phyloP scores from a whole-genome alignment of 2,329 filamentous ascomycete species.

The Mycosphaerelloides madeirae region DNA sequence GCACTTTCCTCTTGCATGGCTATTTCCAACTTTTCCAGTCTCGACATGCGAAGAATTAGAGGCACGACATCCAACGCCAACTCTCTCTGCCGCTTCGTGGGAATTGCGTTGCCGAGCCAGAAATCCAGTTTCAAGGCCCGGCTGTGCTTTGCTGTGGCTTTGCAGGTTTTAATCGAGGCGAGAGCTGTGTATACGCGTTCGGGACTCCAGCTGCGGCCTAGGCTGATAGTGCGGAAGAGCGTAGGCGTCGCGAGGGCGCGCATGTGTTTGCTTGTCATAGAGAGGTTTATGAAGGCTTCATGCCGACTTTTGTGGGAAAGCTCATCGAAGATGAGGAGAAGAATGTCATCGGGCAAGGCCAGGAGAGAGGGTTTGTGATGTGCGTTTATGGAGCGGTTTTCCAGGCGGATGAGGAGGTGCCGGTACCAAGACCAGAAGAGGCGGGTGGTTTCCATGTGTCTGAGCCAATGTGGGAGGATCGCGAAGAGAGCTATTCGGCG shows the following conservation, averaged over 20 bases:
- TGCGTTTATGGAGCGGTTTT: too few relatives aligned
- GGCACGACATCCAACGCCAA: background rate
- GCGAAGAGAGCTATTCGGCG: too few relatives aligned
- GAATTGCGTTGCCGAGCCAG: background rate
- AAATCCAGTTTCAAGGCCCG: slow-evolving; percentile 1
- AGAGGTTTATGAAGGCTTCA: background rate
- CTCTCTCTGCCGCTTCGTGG: background rate
- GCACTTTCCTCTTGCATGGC: background rate
- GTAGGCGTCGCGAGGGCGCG: background rate
- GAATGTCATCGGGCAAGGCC: slow-evolving; percentile 6
- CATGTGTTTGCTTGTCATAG: background rate
- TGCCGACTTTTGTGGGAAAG: background rate
- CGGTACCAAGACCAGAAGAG: too few relatives aligned
- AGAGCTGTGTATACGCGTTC: background rate
- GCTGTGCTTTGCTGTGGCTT: background rate
- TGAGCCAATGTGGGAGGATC: too few relatives aligned
- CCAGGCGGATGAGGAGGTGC: too few relatives aligned
- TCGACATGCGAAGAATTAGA: background rate
- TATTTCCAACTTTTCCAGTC: background rate
- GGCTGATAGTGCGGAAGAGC: background rate
- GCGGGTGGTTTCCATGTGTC: too few relatives aligned
- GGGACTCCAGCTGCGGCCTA: slow-evolving; percentile 4
- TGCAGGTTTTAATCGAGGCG: background rate
- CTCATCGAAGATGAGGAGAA: slow-evolving; percentile 6
- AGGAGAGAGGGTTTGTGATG: background rate